A percentile compares a stretch with the other conserved stretches of the same genome.
phyloP scores from a whole-genome alignment of 208 protist genomes.

The Leishmania guyanensis region DNA sequence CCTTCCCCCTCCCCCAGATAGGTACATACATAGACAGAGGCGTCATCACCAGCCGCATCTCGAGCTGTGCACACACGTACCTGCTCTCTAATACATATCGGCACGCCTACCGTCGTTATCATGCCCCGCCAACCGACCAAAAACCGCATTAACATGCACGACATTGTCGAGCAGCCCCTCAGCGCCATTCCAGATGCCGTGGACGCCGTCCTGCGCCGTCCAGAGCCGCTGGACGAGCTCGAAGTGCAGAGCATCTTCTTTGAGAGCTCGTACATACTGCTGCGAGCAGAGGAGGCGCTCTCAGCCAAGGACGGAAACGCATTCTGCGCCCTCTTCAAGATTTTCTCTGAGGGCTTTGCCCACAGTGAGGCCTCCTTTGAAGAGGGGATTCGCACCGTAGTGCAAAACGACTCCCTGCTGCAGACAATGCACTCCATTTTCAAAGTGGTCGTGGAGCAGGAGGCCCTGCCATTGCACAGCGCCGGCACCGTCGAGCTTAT shows the following conservation, averaged over 20 bases:
- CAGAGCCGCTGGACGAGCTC: slow-evolving; percentile 75
- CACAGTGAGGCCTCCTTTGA: slow-evolving; percentile 73
- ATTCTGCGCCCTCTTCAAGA: slow-evolving; percentile 78
- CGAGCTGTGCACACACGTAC: neutral
- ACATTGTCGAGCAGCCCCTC: slow-evolving; percentile 84
- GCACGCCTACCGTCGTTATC: neutral
- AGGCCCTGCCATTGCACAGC: slow-evolving; percentile 66
- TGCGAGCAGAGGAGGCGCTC: slow-evolving; percentile 85
- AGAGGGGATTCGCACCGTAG: slow-evolving; percentile 74
- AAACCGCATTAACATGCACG: slow-evolving; percentile 91
- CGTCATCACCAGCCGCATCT: neutral
- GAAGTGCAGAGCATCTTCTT: slow-evolving; percentile 84
- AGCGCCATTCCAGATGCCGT: slow-evolving; percentile 73
- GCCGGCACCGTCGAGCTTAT: slow-evolving; percentile 75
- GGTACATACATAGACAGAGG: neutral
- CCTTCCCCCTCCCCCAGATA: too few relatives aligned
- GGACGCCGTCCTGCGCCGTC: slow-evolving; percentile 78
- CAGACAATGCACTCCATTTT: slow-evolving; percentile 79
- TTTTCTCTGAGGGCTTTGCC: slow-evolving; percentile 83
- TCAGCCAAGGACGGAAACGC: slow-evolving; percentile 65
- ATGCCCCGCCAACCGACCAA: slow-evolving; percentile 77
- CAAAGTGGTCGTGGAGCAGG: slow-evolving; percentile 55
- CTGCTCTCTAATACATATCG: neutral
- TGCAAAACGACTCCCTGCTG: slow-evolving; percentile 55
- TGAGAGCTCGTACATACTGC: slow-evolving; percentile 76